Base-by-base conservation (phyloP, 164 flowering plant genomes). In the Warburgia ugandensis region DNA sequence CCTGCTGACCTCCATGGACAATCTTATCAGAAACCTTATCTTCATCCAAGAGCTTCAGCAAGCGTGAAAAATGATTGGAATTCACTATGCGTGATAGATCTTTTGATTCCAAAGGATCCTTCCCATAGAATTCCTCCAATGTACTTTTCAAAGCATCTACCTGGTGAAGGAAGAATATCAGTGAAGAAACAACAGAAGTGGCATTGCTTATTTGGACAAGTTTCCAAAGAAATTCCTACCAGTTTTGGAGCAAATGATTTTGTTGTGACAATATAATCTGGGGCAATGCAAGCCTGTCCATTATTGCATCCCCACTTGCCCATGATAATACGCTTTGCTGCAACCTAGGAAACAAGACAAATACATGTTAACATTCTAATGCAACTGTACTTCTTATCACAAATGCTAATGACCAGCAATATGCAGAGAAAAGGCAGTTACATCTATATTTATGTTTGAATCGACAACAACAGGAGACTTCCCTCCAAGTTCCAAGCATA, bases 401-500 rank as follows among this genome's bases (percentile, higher is more conserved):
- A n/a, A n/a, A n/a, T n/a, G n/a, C n/a, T n/a, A n/a, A n/a, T n/a
- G n/a, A n/a, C 20, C n/a, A 23, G 27, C 25, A 28, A 27, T 4
- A 23, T 16, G n/a, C 8, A 40, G 43, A 17, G 13, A 25, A 22
- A 27, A 43, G 29, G 45, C 21, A 28, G 1, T 61, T 74, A 92
- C 98, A 40, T 72, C 54, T 51, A 87, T 55, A 62, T 87, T 61
- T 41, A 73, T 59, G 44, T 71, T 67, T 13, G 95, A 68, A 73
- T 92, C 95, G 58, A 92, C 91, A 25, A 92, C 64, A 43, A 64
- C 84, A 21, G 98, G 98, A 65, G 68, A 81, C 75, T 92, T 92
- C 59, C 98, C 98, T 61, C 98, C 98, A 38, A 92, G 96, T 70
- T 92, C 98, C 74, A 92, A 67, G 48, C 73, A 56, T 47, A 92